Conservation (phyloP, 495 filamentous ascomycete species). For the Aspergillus nanangensis region DNA sequence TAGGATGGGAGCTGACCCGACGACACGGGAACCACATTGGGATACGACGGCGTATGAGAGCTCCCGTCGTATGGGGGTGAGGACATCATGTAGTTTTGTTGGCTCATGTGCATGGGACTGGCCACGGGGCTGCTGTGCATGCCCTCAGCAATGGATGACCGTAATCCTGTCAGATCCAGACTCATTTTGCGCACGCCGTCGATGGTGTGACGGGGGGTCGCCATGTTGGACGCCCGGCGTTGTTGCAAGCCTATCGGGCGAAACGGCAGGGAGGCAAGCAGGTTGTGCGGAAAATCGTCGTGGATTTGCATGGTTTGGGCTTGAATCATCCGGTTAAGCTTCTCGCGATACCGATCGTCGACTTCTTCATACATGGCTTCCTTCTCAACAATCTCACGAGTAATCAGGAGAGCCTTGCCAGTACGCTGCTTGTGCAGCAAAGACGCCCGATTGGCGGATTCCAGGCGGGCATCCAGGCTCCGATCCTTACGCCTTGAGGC, state of each 20-base stretch:
- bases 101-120: slow-evolving; percentile 20
- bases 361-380: slow-evolving; percentile 99
- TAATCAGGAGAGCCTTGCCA: slow-evolving; percentile 77
- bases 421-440: slow-evolving; percentile 88
- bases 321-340: slow-evolving; percentile 39
- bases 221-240: slow-evolving; percentile 19
- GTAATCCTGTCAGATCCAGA: slow-evolving; percentile 33
- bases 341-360: slow-evolving; percentile 60
- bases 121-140: slow-evolving; percentile 22
- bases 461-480: slow-evolving; percentile 81
- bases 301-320: slow-evolving; percentile 40
- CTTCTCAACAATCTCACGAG: slow-evolving; percentile 80
- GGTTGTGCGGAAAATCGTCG: slow-evolving; percentile 36
- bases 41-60: slow-evolving; percentile 21
- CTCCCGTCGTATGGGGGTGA: slow-evolving; percentile 23
- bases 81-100: slow-evolving; percentile 26
- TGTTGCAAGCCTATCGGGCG: slow-evolving; percentile 17
- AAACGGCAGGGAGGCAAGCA: slow-evolving; percentile 28
- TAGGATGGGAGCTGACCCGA: slow-evolving; percentile 29
- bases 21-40: slow-evolving; percentile 10
- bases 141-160: slow-evolving; percentile 25
- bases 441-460: slow-evolving; percentile 84
- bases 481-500: slow-evolving; percentile 89
- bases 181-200: slow-evolving; percentile 39
- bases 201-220: slow-evolving; percentile 23